Percentiles rank a stretch among this genome's conserved stretches.
Conservation (phyloP, 768 basidiomycete species). For the Mycena polygramma region DNA sequence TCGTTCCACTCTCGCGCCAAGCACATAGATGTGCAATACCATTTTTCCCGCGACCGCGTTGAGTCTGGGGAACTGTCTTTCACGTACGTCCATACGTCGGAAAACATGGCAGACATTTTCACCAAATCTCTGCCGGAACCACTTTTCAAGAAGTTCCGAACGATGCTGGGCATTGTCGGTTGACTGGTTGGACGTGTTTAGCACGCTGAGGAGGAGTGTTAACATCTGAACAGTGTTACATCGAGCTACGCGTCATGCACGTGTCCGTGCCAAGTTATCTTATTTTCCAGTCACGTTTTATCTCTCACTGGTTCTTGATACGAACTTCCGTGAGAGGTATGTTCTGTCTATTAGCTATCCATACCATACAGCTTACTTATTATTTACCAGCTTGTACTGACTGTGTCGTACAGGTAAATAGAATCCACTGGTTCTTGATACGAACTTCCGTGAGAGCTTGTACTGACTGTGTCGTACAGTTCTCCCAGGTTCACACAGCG, state of each 20-base stretch:
- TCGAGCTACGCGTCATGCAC: too few species aligned
- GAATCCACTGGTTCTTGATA: constrained; percentile 8
- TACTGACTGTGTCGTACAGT: neutral
- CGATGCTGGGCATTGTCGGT: constrained; percentile 20
- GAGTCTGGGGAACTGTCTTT: constrained; percentile 40
- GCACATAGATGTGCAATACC: constrained; percentile 49
- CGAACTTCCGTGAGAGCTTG: constrained; percentile 1
- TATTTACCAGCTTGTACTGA: too few species aligned
- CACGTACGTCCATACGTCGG: constrained; percentile 41
- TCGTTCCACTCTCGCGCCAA: constrained; percentile 46
- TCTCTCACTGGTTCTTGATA: too few species aligned
- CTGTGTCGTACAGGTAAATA: too few species aligned
- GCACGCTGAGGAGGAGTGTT: too few species aligned
- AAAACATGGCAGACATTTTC: constrained; percentile 53
- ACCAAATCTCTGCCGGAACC: constrained; percentile 47
- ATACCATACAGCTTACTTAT: too few species aligned
- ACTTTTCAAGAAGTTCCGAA: constrained; percentile 16
- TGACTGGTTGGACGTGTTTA: too few species aligned
- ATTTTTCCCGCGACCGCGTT: constrained; percentile 49
- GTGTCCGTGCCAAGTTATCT: too few species aligned
- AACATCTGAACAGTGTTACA: too few species aligned
- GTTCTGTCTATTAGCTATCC: too few species aligned
- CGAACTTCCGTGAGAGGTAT: too few species aligned
- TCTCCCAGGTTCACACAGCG: neutral
- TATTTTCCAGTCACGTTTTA: too few species aligned